Base-by-base conservation (phyloP, 257 asterid species). In the Echites panduratus region DNA sequence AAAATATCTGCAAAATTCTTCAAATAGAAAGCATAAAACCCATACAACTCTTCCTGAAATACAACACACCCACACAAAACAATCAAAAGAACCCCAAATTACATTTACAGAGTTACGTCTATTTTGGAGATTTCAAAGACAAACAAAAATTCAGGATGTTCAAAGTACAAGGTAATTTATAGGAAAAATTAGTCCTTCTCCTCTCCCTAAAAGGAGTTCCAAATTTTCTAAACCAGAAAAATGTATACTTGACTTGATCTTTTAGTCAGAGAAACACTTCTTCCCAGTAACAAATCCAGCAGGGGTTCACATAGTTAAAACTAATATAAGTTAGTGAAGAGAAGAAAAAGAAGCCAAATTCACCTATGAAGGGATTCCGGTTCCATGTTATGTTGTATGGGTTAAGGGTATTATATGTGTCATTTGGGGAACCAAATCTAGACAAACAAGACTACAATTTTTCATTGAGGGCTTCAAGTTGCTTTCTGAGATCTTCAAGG, bases 401-500 rank as follows among this genome's bases (percentile, higher is more conserved):
- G 14, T 3, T 20, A 13, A 35, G 38, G 47, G 68, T n/a, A n/a
- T 20, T 17, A 35, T 9, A 32, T 22, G 38, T 26, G 35, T 24
- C 6, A n/a, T 32, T 32, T 8, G 64, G 22, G 24, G 64, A 35
- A 16, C 16, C 5, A 19, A 61, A 38, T 29, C 44, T 61, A 14
- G 41, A 27, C 9, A 13, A 59, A 6, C 20, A 12, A 59, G 22
- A 35, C 20, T 66, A 68, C 4, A 35, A 69, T 16, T 63, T 70
- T 45, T 77, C 75, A 38, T 92, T 92, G 50, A 95, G 98, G 68
- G 96, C 95, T 50, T 92, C 99, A 49, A 95, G 96, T 70, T 90
- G 96, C 73, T 75, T 85, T 79, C 89, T 88, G 66, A 95, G 89
- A 20, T 92, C 96, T 17, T 95, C 98, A 70, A 95, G 97, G 80